Conservation (phyloP, 2,329 filamentous ascomycete species). For the Cladosporium sp. region DNA sequence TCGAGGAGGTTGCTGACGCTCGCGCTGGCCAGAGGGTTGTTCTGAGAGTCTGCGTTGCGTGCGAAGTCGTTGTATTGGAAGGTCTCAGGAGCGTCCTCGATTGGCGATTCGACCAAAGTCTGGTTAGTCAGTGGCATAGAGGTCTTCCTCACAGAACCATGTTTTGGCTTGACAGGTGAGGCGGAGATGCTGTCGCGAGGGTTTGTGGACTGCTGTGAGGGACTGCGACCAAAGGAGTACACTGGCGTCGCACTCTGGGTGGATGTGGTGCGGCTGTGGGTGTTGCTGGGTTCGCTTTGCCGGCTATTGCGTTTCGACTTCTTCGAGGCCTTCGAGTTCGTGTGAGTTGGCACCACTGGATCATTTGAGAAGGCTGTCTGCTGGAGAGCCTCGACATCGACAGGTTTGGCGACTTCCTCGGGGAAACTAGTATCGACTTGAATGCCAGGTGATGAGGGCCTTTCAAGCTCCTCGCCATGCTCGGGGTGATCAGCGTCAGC, state of each 20-base stretch:
- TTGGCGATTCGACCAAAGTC: conserved; percentile 40
- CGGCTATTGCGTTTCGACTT: conserved; percentile 22
- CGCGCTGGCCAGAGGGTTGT: conserved; percentile 18
- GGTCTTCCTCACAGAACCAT: conserved; percentile 32
- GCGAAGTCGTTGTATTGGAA: conserved; percentile 16
- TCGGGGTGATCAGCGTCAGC: conserved; percentile 72
- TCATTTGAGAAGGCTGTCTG: conserved; percentile 7
- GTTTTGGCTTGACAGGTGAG: conserved; percentile 8
- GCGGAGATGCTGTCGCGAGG: conserved; percentile 21
- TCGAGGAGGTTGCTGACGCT: conserved; percentile 50
- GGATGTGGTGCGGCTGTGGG: conserved; percentile 12
- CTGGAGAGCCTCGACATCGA: conserved; percentile 22
- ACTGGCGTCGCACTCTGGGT: conserved; percentile 21
- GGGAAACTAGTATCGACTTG: conserved; percentile 32
- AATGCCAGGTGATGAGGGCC: conserved; percentile 40
- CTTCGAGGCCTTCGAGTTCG: conserved; percentile 17
- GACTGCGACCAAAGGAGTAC: conserved; percentile 24
- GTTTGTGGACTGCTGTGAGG: conserved; percentile 20
- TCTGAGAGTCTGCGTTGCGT: not conserved
- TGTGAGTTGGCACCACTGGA: conserved; percentile 53
- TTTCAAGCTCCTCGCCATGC: conserved; percentile 51
- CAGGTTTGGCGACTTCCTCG: conserved; percentile 23
- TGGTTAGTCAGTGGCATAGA: conserved; percentile 36
- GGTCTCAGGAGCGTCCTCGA: conserved; percentile 29
- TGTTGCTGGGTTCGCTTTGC: not conserved